These are phyloP conservation scores for Schoenoplectus triqueter DNA, from an alignment of 202 grass and related monocot species.

Conservation along the genomic window DNA sequence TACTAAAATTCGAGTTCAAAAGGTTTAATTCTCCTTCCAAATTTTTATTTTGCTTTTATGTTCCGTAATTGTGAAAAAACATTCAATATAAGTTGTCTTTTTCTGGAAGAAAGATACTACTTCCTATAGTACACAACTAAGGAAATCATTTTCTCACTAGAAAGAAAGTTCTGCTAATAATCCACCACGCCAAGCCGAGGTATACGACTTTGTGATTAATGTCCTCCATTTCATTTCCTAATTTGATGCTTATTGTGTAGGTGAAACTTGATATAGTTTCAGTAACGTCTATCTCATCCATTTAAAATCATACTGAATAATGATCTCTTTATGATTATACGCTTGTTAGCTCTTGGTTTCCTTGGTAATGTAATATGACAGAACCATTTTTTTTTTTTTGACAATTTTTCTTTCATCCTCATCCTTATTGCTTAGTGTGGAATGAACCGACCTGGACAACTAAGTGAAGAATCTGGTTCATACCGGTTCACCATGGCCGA, in stretches of 20 bases:
- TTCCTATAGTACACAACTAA: not conserved
- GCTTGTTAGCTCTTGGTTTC: not conserved
- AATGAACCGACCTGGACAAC: not conserved
- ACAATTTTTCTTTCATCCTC: not conserved
- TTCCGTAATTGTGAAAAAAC: not conserved
- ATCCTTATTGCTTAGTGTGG: not conserved
- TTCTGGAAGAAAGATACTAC: not conserved
- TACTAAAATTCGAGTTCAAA: not conserved
- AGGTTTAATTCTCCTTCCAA: not conserved
- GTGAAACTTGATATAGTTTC: not conserved
- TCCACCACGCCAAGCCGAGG: not conserved
- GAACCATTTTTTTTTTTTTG: not conserved
- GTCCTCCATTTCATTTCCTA: not conserved
- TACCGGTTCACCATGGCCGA: not conserved
- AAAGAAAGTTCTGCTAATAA: not conserved
- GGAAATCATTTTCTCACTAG: conserved; percentile 4
- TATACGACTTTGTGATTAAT: not conserved
- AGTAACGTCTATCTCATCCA: not conserved
- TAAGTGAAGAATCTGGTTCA: not conserved
- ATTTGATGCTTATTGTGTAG: not conserved
- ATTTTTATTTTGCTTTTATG: not conserved
- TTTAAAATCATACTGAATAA: not conserved
- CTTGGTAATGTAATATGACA: not conserved
- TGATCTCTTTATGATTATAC: not conserved
- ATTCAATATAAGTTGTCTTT: not conserved